Evolutionary conservation across 2,329 filamentous ascomycete genomes (phyloP).

Genomic region (Cladosporium sp.): DNA sequence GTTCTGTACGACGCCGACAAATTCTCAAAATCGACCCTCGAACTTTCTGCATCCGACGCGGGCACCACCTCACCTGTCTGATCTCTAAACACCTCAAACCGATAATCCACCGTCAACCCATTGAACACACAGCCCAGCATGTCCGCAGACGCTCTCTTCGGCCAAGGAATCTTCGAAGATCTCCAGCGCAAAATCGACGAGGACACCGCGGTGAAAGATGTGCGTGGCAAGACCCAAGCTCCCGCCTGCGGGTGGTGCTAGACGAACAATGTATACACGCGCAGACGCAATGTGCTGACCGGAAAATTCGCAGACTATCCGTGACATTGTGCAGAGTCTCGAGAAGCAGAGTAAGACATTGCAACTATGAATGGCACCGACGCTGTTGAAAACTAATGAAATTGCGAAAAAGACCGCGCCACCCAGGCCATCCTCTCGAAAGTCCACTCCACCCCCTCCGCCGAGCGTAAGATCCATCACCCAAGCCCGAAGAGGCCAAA

Average conservation of each 20-base stretch:
- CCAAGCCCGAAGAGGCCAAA: background rate
- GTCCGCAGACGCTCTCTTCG: constrained; percentile 10
- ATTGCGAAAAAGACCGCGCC: constrained; percentile 57
- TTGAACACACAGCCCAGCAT: background rate
- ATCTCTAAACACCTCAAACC: too few species aligned
- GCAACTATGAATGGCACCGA: too few species aligned
- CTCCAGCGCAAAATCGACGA: constrained; percentile 89
- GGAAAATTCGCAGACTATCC: constrained; percentile 54
- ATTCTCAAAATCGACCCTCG: too few species aligned
- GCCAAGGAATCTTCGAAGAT: constrained; percentile 64
- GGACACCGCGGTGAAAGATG: constrained; percentile 75
- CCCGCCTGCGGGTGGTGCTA: too few species aligned
- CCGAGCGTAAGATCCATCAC: constrained; percentile 47
- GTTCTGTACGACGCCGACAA: too few species aligned
- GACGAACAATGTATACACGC: too few species aligned
- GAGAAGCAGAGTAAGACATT: constrained; percentile 70
- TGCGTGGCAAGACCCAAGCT: constrained; percentile 32
- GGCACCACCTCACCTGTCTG: too few species aligned
- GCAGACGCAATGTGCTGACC: background rate
- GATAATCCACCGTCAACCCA: too few species aligned
- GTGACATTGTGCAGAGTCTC: constrained; percentile 74
- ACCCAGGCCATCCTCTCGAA: constrained; percentile 80
- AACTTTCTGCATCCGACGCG: too few species aligned
- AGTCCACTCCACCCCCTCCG: constrained; percentile 79
- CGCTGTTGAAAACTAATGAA: background rate